phyloP scores from a whole-genome alignment of 768 basidiomycete genomes.

The Hebeloma cylindrosporum region DNA sequence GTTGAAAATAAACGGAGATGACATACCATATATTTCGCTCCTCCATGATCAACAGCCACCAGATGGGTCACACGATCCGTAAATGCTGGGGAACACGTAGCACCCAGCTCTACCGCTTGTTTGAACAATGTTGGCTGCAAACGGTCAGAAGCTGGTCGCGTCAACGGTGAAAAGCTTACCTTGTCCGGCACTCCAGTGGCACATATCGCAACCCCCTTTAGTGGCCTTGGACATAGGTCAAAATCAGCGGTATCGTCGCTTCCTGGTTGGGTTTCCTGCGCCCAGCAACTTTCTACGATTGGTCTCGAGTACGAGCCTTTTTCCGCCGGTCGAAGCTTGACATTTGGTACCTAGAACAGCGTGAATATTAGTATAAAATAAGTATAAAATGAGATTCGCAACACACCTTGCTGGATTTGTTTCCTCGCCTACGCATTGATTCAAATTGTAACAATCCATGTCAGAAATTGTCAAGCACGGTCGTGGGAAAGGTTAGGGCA shows the following conservation, averaged over 20 bases:
- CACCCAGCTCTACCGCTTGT: slow-evolving; percentile 81
- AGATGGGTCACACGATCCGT: slow-evolving; percentile 90
- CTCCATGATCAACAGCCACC: slow-evolving; percentile 75
- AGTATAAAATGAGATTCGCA: not conserved
- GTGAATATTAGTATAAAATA: not conserved
- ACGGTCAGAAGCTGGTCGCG: not conserved
- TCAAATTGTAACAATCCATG: too few species aligned
- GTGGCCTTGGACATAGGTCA: slow-evolving; percentile 63
- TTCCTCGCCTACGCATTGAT: slow-evolving; percentile 55
- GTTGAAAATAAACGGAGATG: not conserved
- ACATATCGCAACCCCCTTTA: slow-evolving; percentile 64
- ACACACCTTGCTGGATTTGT: slow-evolving; percentile 66
- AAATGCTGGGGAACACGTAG: slow-evolving; percentile 63
- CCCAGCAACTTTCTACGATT: slow-evolving; percentile 39
- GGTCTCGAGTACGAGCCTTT: slow-evolving; percentile 31
- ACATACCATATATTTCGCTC: slow-evolving; percentile 78
- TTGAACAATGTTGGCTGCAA: slow-evolving; percentile 69
- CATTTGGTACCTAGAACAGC: slow-evolving; percentile 67
- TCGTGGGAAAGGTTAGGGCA: slow-evolving; percentile 17
- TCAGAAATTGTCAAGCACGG: too few species aligned
- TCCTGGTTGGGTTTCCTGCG: slow-evolving; percentile 48
- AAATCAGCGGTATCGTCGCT: slow-evolving; percentile 45
- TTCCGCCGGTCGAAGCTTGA: slow-evolving; percentile 72
- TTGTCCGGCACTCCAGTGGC: slow-evolving; percentile 81
- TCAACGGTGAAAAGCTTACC: slow-evolving; percentile 39